Conservation (phyloP, 352 stramenopile species). For the Phytophthora pseudosyringae region DNA sequence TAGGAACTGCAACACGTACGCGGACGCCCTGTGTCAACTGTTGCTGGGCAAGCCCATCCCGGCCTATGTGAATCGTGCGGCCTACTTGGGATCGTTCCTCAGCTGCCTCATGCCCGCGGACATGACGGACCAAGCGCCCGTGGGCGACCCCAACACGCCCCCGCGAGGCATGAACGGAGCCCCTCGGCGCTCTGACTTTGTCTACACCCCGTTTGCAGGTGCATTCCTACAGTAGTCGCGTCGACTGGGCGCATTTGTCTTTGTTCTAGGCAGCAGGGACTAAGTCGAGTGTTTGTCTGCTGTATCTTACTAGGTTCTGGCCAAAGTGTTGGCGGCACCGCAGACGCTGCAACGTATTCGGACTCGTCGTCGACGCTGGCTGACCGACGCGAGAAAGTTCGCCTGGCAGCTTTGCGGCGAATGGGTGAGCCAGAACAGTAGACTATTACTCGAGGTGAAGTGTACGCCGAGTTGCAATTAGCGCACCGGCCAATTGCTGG, state of each 20-base stretch:
- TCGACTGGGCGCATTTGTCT: no score
- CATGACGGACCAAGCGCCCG: constrained; percentile 59
- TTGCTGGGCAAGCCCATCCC: constrained; percentile 88
- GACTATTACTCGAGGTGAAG: not conserved
- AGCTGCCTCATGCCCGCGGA: constrained; percentile 80
- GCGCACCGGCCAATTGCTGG: no score
- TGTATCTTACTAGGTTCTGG: constrained; percentile 43
- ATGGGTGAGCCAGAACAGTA: constrained; percentile 39
- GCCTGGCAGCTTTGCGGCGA: constrained; percentile 63
- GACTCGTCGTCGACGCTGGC: constrained; percentile 37
- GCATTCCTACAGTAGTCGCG: constrained; percentile 1
- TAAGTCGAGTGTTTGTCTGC: not conserved
- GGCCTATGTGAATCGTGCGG: constrained; percentile 92
- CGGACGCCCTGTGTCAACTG: constrained; percentile 85
- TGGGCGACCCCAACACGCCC: constrained; percentile 46
- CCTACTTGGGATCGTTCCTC: constrained; percentile 92
- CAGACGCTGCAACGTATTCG: constrained; percentile 28
- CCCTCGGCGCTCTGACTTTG: constrained; percentile 39
- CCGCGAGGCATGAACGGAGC: constrained; percentile 23
- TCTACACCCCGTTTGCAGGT: constrained; percentile 76
- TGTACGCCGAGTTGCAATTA: not conserved
- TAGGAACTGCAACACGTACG: constrained; percentile 96
- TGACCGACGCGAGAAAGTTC: constrained; percentile 73
- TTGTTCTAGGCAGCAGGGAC: not conserved
- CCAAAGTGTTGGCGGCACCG: constrained; percentile 39